A percentile compares a stretch with the other conserved stretches of the same genome.
Evolutionary conservation across 73 alveolate species (phyloP).

Genomic region (Paramecium sexaurelia): DNA sequence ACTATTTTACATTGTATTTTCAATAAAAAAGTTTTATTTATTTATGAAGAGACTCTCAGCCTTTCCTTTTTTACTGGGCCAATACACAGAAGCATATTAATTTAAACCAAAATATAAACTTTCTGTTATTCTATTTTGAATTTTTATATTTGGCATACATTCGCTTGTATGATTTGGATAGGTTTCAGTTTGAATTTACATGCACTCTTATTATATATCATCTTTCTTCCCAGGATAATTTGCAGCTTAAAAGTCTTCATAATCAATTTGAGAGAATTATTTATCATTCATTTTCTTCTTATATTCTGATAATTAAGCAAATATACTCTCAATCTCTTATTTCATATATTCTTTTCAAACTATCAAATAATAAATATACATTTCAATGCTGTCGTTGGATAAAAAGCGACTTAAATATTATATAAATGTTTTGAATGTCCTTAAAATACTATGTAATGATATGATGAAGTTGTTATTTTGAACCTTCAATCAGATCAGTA

Average conservation of each 20-base stretch:
- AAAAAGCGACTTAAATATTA: neutral
- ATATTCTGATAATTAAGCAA: constrained; percentile 8
- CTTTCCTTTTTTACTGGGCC: constrained; percentile 28
- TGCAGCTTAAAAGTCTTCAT: constrained; percentile 28
- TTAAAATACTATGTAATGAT: neutral
- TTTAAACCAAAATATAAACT: neutral
- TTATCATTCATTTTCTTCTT: constrained; percentile 31
- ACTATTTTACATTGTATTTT: neutral
- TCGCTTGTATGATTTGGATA: neutral
- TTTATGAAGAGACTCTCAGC: neutral
- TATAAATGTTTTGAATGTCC: neutral
- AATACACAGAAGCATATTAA: constrained; percentile 6
- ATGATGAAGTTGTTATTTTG: neutral
- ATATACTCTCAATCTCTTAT: neutral
- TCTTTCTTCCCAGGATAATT: neutral
- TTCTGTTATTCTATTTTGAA: constrained; percentile 3
- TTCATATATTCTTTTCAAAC: neutral
- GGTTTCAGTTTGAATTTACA: neutral
- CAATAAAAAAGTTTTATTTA: neutral
- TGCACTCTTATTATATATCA: neutral
- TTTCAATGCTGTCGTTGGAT: neutral
- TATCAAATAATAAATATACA: neutral
- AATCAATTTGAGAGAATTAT: neutral
- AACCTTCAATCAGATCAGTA: neutral
- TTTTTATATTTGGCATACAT: constrained; percentile 15